Evolutionary conservation across 371 early-diverging fungal species (phyloP), one percentile per base, ranked within the genome.

Genomic region (Mortierella sp.): DNA sequence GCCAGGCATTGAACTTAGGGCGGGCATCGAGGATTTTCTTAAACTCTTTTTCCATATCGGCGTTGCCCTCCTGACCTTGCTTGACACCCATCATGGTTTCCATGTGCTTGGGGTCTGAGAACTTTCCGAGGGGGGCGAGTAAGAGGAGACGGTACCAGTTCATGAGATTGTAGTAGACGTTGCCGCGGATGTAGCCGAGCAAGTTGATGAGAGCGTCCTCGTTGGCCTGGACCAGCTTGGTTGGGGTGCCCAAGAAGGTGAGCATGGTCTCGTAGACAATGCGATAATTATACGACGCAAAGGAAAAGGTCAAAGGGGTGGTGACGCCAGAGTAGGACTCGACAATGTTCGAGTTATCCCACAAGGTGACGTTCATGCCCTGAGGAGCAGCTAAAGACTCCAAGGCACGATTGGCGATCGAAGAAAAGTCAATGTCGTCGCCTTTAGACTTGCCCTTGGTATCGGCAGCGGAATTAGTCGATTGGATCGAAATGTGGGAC

Each of bases 11-110:
- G 76, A 85, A 85, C 26, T 85, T 85, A 38, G 79, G 79, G 1
- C 86, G 78, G 19, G 70, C 77, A 4, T 76, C 86, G 28, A 85
- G 57, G n/a, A 85, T 85, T 65, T 79, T 82, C 47, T 85, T 81
- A 76, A 85, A 85, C 47, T 82, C 86, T 50, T 75, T 85, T 31
- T 79, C 86, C 82, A 85, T 85, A 26, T 85, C 82, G 7, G 80
- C 80, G 31, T 85, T 79, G 42, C 82, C 86, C 0, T 80, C 80
- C 48, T 85, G 86, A 3, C 86, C 86, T 42, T 85, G 86, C 73
- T 85, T 85, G 38, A 85, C 86, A 54, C 86, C 86, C 86, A 85
- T 85, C 86, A 85, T 85, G 38, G 86, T 85, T 55, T 85, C 86
- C 86, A 85, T 85, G 47, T 85, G 86, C 73, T 85, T 85, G 26